These are phyloP conservation scores for Thelonectria rubi DNA, from an alignment of 2,329 filamentous ascomycete genomes.

Conservation along the genomic window DNA sequence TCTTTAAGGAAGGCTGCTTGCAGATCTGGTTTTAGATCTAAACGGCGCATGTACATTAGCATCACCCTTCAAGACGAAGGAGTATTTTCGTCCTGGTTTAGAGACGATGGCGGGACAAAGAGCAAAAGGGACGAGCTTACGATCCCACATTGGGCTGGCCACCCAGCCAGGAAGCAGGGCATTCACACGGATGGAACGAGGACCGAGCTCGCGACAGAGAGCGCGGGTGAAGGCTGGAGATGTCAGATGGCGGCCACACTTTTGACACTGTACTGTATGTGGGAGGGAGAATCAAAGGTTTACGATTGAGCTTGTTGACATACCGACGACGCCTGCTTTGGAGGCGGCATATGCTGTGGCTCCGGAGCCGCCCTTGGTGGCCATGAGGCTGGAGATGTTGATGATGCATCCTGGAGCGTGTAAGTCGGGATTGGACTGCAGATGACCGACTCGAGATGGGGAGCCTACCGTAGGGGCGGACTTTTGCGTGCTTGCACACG, in stretches of 20 bases:
- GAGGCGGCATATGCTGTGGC: conserved; percentile 79
- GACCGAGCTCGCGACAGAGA: conserved; percentile 69
- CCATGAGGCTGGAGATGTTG: conserved; percentile 83
- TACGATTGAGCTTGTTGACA: conserved; percentile 33
- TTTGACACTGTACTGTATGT: conserved; percentile 38
- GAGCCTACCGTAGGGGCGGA: conserved; percentile 45
- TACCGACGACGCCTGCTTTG: conserved; percentile 81
- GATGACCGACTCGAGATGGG: background rate
- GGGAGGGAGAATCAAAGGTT: conserved; percentile 20
- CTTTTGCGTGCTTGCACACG: conserved; percentile 61
- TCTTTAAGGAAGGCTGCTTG: conserved; percentile 52
- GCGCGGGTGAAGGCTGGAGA: conserved; percentile 71
- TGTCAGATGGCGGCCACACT: conserved; percentile 29
- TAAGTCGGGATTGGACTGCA: conserved; percentile 6
- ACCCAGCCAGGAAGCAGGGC: conserved; percentile 86
- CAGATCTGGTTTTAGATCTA: conserved; percentile 51
- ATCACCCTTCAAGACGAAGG: conserved; percentile 33
- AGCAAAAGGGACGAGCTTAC: conserved; percentile 57
- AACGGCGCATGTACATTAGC: conserved; percentile 52
- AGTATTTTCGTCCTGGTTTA: conserved; percentile 14
- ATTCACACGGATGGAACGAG: conserved; percentile 76
- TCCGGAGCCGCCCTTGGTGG: conserved; percentile 72
- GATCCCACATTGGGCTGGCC: conserved; percentile 79
- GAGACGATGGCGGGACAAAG: conserved; percentile 18
- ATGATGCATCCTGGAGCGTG: conserved; percentile 70